phyloP scores from a whole-genome alignment of 2,329 filamentous ascomycete genomes.

The Passalora sequoiae region DNA sequence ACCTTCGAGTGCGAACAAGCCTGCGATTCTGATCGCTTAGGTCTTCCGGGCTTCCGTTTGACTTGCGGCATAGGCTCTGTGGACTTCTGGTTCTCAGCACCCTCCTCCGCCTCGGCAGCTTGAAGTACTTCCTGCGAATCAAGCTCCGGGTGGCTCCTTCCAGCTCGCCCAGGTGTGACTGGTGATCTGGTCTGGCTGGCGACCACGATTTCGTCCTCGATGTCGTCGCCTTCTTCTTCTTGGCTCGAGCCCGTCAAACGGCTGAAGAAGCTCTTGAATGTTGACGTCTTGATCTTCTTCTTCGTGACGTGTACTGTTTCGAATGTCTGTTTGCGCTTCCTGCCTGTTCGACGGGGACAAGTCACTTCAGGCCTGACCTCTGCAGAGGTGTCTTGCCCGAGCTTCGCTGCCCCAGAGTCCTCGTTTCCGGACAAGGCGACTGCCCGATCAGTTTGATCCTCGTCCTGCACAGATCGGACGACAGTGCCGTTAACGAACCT shows the following conservation, averaged over 20 bases:
- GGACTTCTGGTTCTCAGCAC: neutral
- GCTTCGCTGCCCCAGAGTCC: too few species aligned
- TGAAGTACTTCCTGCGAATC: too few species aligned
- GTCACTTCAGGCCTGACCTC: neutral
- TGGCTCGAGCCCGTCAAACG: slow-evolving; percentile 22
- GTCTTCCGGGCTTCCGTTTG: slow-evolving; percentile 1
- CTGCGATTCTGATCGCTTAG: slow-evolving; percentile 3
- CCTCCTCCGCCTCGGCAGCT: too few species aligned
- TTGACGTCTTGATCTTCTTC: slow-evolving; percentile 30
- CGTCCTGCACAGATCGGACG: too few species aligned
- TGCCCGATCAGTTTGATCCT: too few species aligned
- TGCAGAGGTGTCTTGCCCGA: too few species aligned
- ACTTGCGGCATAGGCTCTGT: neutral
- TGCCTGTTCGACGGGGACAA: neutral
- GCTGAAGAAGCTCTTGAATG: slow-evolving; percentile 26
- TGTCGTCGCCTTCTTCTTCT: slow-evolving; percentile 31
- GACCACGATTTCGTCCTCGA: slow-evolving; percentile 40
- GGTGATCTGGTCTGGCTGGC: slow-evolving; percentile 20
- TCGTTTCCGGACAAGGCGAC: too few species aligned
- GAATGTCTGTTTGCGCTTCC: slow-evolving; percentile 2
- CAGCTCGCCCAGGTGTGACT: too few species aligned
- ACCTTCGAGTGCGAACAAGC: neutral
- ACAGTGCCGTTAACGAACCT: too few species aligned
- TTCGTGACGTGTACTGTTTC: slow-evolving; percentile 3
- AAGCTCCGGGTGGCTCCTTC: too few species aligned